Evolutionary conservation across 1,284 basidiomycete species (phyloP).

Genomic region (Prillingera fragicola): DNA sequence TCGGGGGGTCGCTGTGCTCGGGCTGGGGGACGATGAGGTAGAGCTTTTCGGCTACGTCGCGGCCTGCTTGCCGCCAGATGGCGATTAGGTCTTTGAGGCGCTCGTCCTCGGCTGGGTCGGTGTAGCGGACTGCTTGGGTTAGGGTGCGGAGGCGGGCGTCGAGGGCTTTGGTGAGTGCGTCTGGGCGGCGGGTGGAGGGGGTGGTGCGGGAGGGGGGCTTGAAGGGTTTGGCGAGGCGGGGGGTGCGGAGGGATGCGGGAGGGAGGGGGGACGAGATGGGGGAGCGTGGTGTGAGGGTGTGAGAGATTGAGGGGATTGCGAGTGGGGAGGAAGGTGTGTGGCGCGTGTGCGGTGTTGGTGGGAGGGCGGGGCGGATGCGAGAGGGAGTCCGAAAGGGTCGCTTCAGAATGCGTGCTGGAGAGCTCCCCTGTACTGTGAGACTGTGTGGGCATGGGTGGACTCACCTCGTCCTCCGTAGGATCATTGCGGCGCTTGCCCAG

Average conservation of each 20-base stretch:
- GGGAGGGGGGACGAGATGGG: neutral
- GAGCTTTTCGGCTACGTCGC: slow-evolving; percentile 38
- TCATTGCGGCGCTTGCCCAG: no score
- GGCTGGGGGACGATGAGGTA: slow-evolving; percentile 25
- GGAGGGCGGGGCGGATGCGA: neutral
- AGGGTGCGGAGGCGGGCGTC: slow-evolving; percentile 27
- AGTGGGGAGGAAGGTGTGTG: slow-evolving; percentile 1
- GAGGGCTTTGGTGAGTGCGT: slow-evolving; percentile 15
- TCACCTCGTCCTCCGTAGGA: no score
- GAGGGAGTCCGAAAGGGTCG: slow-evolving; percentile 36
- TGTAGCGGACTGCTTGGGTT: slow-evolving; percentile 30
- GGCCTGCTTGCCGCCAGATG: slow-evolving; percentile 39
- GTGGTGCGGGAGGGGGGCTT: slow-evolving; percentile 1
- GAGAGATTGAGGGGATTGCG: neutral
- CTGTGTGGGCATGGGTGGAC: no score
- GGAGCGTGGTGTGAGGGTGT: neutral
- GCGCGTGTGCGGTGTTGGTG: neutral
- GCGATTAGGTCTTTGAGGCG: slow-evolving; percentile 22
- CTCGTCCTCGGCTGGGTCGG: slow-evolving; percentile 27
- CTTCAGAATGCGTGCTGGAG: slow-evolving; percentile 31
- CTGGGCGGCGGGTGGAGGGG: neutral
- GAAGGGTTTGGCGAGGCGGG: slow-evolving; percentile 24
- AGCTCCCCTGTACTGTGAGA: no score
- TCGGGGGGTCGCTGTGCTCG: neutral
- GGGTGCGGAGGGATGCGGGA: neutral